Evolutionary conservation across 352 stramenopile genomes (phyloP), one percentile per base, ranked within the genome.

Genomic region (Phytophthora litchii): DNA sequence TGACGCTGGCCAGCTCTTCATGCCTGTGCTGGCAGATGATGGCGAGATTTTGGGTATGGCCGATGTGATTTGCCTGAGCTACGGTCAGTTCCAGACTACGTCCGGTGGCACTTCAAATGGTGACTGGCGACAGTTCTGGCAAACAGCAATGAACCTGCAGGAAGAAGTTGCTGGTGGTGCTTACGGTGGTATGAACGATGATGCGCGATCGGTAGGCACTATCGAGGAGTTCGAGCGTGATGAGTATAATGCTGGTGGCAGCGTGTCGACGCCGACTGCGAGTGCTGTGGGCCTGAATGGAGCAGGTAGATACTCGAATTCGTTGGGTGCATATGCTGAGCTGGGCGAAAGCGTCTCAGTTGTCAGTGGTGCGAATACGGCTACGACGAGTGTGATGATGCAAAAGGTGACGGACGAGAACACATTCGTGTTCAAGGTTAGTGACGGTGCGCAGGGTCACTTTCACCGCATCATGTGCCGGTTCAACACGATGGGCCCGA

Each of bases 181-280:
- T 51, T 93, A 91, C 55, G 88, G 91, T 27, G 54, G 52, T 14
- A 37, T 67, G 29, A 70, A 76, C 7, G 85, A 94, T 38, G 87
- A 95, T 20, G 86, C 68, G 10, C 77, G 72, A 12, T 96, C 88
- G 2, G 84, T 96, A 2, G 86, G 86, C 12, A 96, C 88, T 3
- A 96, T 96, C 42, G 88, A 96, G 52, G 88, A 95, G 36, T 96
- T 96, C 49, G 86, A 95, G 54, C 86, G 86, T 12, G 92, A 74
- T 41, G 88, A 96, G 64, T 89, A 81, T 51, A 80, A 83, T 37
- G 75, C 58, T 29, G 51, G 45, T 10, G 64, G 25, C 3, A 65
- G 65, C 44, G 27, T 60, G 21, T 72, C 53, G 32, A 72, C 67
- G 23, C 52, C 67, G 53, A 68, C 74, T 5, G 69, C 69, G 0